Evolutionary conservation across 306 rosid genomes (phyloP).

Genomic region (Vigna angularis): DNA sequence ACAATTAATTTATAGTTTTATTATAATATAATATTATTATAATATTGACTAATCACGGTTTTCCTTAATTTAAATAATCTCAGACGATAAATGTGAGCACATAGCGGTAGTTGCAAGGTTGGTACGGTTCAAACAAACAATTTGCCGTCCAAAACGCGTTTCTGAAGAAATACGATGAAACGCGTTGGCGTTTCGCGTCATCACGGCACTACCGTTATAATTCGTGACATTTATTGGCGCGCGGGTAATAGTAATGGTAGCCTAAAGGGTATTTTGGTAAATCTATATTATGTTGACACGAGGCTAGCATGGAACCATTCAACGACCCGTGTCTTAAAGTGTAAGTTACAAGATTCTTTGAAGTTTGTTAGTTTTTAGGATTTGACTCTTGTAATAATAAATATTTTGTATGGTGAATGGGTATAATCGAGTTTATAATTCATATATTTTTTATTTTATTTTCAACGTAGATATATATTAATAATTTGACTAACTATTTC

Average conservation of each 20-base stretch:
- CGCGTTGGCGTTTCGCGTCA: not conserved
- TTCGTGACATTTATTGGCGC: conserved; percentile 13
- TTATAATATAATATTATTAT: not conserved
- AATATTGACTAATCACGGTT: not conserved
- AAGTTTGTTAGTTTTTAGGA: too few relatives aligned
- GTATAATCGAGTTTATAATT: too few relatives aligned
- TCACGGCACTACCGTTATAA: conserved; percentile 15
- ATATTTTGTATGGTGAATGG: too few relatives aligned
- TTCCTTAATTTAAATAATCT: not conserved
- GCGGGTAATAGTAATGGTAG: not conserved
- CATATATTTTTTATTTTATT: too few relatives aligned
- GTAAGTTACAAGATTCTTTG: too few relatives aligned
- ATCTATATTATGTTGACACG: too few relatives aligned
- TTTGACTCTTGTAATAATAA: too few relatives aligned
- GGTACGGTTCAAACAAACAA: conserved; percentile 64
- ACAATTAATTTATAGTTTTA: conserved; percentile 48
- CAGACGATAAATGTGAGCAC: conserved; percentile 40
- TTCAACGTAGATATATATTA: too few relatives aligned
- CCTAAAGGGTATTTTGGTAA: conserved; percentile 33
- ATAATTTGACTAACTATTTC: too few relatives aligned
- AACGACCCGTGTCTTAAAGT: too few relatives aligned
- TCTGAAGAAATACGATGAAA: conserved; percentile 6
- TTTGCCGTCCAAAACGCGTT: conserved; percentile 73
- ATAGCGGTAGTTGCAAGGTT: conserved; percentile 39
- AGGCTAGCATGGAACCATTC: too few relatives aligned